Percentiles rank a stretch among this genome's conserved stretches.
phyloP scores from a whole-genome alignment of 225 moss, liverwort and hornwort species.

The Ulota crispa region DNA sequence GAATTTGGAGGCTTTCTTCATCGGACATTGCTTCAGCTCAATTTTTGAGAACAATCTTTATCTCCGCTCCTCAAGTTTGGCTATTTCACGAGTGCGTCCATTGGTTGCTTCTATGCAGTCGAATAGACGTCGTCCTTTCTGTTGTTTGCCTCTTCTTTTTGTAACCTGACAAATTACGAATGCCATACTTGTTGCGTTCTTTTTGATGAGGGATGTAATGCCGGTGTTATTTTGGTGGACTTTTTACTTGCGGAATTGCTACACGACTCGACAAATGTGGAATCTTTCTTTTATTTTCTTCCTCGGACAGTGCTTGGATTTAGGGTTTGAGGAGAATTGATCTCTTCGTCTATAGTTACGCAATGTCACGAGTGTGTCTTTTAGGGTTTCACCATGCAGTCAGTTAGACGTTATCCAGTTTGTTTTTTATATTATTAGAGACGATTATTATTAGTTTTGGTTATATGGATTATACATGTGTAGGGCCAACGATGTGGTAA shows the following conservation, averaged over 20 bases:
- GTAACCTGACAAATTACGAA: slow-evolving; percentile 24
- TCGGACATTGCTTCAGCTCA: not conserved
- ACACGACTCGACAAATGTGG: not conserved
- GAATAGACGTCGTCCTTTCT: not conserved
- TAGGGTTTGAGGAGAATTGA: not conserved
- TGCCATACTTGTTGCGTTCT: slow-evolving; percentile 1
- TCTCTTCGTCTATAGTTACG: not conserved
- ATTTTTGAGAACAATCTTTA: not conserved
- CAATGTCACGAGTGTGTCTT: not conserved
- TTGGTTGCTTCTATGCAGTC: not conserved
- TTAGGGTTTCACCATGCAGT: not conserved
- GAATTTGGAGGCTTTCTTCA: not conserved
- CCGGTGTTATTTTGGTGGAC: slow-evolving; percentile 2
- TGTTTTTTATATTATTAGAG: not conserved
- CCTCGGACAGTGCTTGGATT: slow-evolving; percentile 4
- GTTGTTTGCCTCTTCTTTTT: slow-evolving; percentile 26
- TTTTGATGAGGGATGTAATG: not conserved
- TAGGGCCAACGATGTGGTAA: slow-evolving; percentile 5
- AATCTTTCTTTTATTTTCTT: not conserved
- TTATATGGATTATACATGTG: not conserved
- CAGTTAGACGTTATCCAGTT: not conserved
- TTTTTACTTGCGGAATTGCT: not conserved
- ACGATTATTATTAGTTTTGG: not conserved
- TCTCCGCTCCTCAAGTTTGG: not conserved
- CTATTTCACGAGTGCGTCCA: not conserved